These are phyloP conservation scores for Carex scoparia DNA, from an alignment of 176 grass and related monocot species.

Conservation along the genomic window DNA sequence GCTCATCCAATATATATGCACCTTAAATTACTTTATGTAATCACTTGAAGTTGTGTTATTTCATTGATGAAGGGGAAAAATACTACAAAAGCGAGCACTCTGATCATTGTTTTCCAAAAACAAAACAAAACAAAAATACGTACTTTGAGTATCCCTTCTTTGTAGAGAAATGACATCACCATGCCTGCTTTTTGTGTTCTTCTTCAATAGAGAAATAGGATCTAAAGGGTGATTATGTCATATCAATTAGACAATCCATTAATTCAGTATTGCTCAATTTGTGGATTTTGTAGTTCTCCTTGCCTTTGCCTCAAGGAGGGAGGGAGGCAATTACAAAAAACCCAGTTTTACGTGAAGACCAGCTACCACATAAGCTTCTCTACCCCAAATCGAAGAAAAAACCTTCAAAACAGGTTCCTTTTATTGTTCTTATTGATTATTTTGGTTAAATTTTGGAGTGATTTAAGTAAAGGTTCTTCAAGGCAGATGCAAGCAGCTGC, in stretches of 20 bases:
- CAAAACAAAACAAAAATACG: background rate
- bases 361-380: conserved; percentile 87
- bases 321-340: conserved; percentile 78
- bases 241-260: background rate
- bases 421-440: conserved; percentile 11
- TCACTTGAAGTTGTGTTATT: background rate
- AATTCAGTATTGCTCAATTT: background rate
- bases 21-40: background rate
- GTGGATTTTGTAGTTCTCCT: conserved; percentile 74
- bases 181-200: background rate
- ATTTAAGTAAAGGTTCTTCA: background rate
- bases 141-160: background rate
- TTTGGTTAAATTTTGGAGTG: background rate
- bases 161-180: background rate
- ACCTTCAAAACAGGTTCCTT: conserved; percentile 57
- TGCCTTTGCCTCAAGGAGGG: conserved; percentile 95
- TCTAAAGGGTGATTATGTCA: background rate
- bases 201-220: background rate
- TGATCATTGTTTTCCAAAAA: background rate
- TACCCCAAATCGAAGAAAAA: conserved; percentile 78
- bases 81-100: background rate
- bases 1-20: background rate
- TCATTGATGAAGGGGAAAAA: background rate
- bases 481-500: background rate
- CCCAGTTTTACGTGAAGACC: conserved; percentile 85